These are phyloP conservation scores for Thraustotheca clavata DNA, from an alignment of 352 stramenopile genomes.

Conservation along the genomic window DNA sequence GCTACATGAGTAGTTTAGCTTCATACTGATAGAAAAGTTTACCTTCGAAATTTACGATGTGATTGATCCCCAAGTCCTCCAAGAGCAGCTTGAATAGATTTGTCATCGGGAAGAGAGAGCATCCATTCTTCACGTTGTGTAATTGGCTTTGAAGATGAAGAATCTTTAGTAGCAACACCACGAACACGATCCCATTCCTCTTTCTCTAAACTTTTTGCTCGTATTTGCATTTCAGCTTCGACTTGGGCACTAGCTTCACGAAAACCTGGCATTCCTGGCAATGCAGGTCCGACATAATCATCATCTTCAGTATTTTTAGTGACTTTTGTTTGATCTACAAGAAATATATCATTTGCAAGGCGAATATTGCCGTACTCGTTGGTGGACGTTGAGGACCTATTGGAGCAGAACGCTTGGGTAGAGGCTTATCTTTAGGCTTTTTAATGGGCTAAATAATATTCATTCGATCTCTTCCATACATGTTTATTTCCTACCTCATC, in stretches of 20 bases:
- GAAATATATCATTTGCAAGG: too few species aligned
- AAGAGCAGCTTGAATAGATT: slow-evolving; percentile 65
- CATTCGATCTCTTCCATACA: too few species aligned
- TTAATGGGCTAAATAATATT: too few species aligned
- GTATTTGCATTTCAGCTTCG: slow-evolving; percentile 59
- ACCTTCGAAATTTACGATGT: slow-evolving; percentile 37
- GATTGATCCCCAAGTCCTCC: slow-evolving; percentile 35
- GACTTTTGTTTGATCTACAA: neutral
- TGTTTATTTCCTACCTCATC: too few species aligned
- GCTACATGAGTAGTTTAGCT: slow-evolving; percentile 55
- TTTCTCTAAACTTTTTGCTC: slow-evolving; percentile 46
- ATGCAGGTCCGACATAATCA: slow-evolving; percentile 47
- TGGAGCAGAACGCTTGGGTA: neutral
- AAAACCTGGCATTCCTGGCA: slow-evolving; percentile 74
- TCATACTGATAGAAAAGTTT: slow-evolving; percentile 2
- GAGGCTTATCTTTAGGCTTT: too few species aligned
- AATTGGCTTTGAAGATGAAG: slow-evolving; percentile 5
- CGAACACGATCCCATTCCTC: slow-evolving; percentile 50
- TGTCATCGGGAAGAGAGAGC: slow-evolving; percentile 74
- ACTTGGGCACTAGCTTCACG: slow-evolving; percentile 53
- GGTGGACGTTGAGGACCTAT: slow-evolving; percentile 8
- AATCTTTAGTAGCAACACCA: slow-evolving; percentile 18
- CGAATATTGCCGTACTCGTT: neutral
- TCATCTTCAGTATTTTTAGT: slow-evolving; percentile 45
- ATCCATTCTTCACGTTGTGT: slow-evolving; percentile 69